phyloP scores from a whole-genome alignment of 495 filamentous ascomycete genomes.

The Xanthoparmelia taractica region DNA sequence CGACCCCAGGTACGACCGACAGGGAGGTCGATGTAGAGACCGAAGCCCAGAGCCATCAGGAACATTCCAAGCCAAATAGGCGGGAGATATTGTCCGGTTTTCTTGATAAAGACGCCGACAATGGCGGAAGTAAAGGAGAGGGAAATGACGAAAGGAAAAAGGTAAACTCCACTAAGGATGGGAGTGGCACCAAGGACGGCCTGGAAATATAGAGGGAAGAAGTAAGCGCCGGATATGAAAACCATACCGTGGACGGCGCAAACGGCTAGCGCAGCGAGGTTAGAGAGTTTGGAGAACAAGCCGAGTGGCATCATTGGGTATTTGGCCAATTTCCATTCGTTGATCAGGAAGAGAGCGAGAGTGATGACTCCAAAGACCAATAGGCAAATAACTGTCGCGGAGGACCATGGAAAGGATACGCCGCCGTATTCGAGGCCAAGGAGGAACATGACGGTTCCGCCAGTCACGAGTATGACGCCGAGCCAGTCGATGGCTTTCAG shows the following conservation, averaged over 20 bases:
- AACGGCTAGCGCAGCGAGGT: constrained; percentile 36
- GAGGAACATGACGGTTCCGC: constrained; percentile 61
- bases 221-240: constrained; percentile 43
- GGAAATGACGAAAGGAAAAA: constrained; percentile 64
- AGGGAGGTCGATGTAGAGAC: constrained; percentile 44
- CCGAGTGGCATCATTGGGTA: constrained; percentile 64
- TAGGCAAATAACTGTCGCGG: constrained; percentile 59
- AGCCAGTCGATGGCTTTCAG: constrained; percentile 66
- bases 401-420: constrained; percentile 56
- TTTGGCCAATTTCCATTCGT: constrained; percentile 59
- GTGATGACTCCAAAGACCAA: constrained; percentile 58
- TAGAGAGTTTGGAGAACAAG: constrained; percentile 49
- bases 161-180: constrained; percentile 69
- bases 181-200: constrained; percentile 60
- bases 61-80: constrained; percentile 44
- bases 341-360: constrained; percentile 50
- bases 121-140: constrained; percentile 58
- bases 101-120: constrained; percentile 65
- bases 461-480: constrained; percentile 53
- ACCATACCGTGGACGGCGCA: constrained; percentile 37
- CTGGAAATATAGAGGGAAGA: constrained; percentile 49
- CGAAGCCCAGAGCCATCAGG: constrained; percentile 49
- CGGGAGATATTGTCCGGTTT: constrained; percentile 50
- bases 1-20: constrained; percentile 41
- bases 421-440: constrained; percentile 65